These are phyloP conservation scores for Amaranthus tricolor DNA, from an alignment of 179 eudicot genomes.

Conservation along the genomic window DNA sequence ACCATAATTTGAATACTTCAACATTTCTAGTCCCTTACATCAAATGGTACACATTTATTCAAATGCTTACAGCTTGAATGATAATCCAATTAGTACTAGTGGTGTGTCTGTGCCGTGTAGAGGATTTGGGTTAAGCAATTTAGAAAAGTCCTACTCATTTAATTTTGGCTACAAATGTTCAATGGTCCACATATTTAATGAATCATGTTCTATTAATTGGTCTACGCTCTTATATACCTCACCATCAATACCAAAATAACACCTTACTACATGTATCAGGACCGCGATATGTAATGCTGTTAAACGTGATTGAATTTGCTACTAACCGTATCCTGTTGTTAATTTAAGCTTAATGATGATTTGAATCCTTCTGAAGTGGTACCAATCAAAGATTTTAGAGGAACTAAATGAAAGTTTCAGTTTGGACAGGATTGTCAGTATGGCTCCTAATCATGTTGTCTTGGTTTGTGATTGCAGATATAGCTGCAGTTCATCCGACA, in stretches of 20 bases:
- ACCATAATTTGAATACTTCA: background rate
- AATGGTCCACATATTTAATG: background rate
- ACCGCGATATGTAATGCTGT: too few relatives aligned
- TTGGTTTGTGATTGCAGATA: background rate
- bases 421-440: slow-evolving; percentile 4
- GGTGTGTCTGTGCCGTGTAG: too few relatives aligned
- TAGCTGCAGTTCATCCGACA: background rate
- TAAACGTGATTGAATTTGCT: too few relatives aligned
- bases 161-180: background rate
- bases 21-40: background rate
- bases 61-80: too few relatives aligned
- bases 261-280: background rate
- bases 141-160: background rate
- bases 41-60: background rate
- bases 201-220: background rate
- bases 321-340: background rate
- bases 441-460: slow-evolving; percentile 5
- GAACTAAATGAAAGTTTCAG: background rate
- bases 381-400: background rate
- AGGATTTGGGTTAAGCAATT: background rate
- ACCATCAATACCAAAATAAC: background rate
- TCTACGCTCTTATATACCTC: background rate
- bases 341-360: background rate
- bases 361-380: background rate
- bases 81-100: background rate